Evolutionary conservation across 2,329 filamentous ascomycete genomes (phyloP).

Genomic region (Colletotrichum agaves): DNA sequence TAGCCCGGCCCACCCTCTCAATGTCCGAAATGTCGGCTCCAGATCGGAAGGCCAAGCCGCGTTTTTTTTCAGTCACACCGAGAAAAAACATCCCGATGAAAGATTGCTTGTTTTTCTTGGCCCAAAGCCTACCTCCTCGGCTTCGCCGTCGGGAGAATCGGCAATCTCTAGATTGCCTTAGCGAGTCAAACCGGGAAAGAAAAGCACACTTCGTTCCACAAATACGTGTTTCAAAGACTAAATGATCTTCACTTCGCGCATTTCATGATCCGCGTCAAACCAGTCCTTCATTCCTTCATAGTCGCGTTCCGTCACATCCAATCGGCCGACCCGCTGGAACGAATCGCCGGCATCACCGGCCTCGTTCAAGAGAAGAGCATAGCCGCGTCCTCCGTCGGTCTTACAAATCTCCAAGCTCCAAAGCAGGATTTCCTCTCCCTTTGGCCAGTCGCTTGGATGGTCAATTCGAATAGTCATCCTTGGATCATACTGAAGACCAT

Average conservation of each 20-base stretch:
- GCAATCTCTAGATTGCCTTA: no score
- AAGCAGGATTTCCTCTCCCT: not conserved
- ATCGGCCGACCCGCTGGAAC: not conserved
- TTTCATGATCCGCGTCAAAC: not conserved
- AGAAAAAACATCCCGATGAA: no score
- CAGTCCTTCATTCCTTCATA: not conserved
- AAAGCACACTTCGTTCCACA: no score
- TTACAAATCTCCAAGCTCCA: slow-evolving; percentile 18
- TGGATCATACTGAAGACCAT: not conserved
- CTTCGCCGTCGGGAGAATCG: no score
- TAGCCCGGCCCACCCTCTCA: no score
- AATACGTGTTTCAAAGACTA: no score
- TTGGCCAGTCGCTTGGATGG: not conserved
- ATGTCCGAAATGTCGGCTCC: no score
- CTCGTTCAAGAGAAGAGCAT: not conserved
- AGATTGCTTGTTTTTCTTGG: no score
- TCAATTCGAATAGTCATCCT: not conserved
- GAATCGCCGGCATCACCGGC: fast-evolving
- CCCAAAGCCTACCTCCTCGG: no score
- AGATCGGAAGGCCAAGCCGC: no score
- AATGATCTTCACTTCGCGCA: not conserved
- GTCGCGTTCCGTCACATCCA: not conserved
- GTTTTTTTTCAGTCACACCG: no score
- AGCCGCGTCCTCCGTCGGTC: not conserved
- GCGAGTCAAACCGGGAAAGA: no score